Evolutionary conservation across 2,329 filamentous ascomycete genomes (phyloP).

Genomic region (Diaporthe sp.): DNA sequence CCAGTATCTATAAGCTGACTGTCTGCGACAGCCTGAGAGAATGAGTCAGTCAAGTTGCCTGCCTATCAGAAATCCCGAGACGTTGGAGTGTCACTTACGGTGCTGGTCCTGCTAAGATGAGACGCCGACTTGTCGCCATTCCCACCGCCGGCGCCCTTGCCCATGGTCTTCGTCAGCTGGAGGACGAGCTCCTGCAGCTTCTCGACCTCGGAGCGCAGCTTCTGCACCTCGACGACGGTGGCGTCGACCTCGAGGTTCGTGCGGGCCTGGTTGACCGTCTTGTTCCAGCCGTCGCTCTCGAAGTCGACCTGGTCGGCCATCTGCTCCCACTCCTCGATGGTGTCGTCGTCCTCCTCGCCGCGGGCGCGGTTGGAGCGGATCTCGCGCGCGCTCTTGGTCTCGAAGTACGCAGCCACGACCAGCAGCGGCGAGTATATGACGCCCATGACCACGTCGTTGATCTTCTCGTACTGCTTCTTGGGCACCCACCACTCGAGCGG

Average conservation of each 20-base stretch:
- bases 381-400: constrained; percentile 73
- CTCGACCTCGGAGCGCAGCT: constrained; percentile 69
- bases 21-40: constrained; percentile 12
- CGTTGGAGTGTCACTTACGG: constrained; percentile 22
- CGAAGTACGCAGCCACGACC: constrained; percentile 80
- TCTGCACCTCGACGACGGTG: constrained; percentile 76
- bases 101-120: constrained; percentile 35
- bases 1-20: background rate
- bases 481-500: constrained; percentile 97
- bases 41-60: background rate
- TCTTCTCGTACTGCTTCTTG: constrained; percentile 76
- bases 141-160: constrained; percentile 17
- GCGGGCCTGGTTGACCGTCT: constrained; percentile 80
- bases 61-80: no score
- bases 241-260: constrained; percentile 87
- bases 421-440: constrained; percentile 87
- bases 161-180: constrained; percentile 43
- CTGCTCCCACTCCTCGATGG: constrained; percentile 94
- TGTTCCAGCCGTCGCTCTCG: constrained; percentile 86
- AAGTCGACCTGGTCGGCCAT: constrained; percentile 79
- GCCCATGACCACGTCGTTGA: constrained; percentile 93
- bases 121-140: constrained; percentile 32
- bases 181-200: constrained; percentile 65
- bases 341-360: constrained; percentile 91
- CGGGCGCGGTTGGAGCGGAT: constrained; percentile 81